Evolutionary conservation across 257 asterid species (phyloP).

Genomic region (Voacanga thouarsii): DNA sequence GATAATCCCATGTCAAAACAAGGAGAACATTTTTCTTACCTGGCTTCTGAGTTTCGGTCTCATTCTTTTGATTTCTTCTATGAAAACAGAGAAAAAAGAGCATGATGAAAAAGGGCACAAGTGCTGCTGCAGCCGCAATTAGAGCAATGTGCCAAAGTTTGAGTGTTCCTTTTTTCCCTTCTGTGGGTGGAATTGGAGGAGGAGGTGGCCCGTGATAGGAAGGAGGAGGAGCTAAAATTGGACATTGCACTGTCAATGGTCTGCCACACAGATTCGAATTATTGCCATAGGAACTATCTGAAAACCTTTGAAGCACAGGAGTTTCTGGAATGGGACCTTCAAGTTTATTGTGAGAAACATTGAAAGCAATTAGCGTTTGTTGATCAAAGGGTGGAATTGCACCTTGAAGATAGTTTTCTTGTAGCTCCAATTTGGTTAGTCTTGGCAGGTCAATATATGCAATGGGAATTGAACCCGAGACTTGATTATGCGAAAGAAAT

Average conservation of each 20-base stretch:
- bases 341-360: slow-evolving; percentile 51
- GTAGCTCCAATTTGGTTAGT: slow-evolving; percentile 42
- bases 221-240: slow-evolving; percentile 27
- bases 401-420: slow-evolving; percentile 47
- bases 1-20: too few relatives aligned
- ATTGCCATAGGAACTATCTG: slow-evolving; percentile 34
- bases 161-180: slow-evolving; percentile 14
- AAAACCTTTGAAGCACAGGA: slow-evolving; percentile 36
- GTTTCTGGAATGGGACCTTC: slow-evolving; percentile 53
- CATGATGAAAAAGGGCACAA: slow-evolving; percentile 30
- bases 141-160: slow-evolving; percentile 46
- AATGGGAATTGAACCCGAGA: slow-evolving; percentile 49
- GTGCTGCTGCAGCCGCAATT: slow-evolving; percentile 44
- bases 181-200: slow-evolving; percentile 19
- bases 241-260: slow-evolving; percentile 40
- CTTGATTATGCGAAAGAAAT: slow-evolving; percentile 45
- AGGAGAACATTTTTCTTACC: slow-evolving; percentile 27
- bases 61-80: slow-evolving; percentile 23
- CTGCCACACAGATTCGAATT: slow-evolving; percentile 54
- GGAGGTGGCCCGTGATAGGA: slow-evolving; percentile 25
- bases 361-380: slow-evolving; percentile 36
- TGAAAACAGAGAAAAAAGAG: slow-evolving; percentile 31
- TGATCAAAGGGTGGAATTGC: slow-evolving; percentile 61
- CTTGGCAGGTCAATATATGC: slow-evolving; percentile 34
- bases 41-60: slow-evolving; percentile 20